Conservation (phyloP, 306 rosid species). For the Inga laurina region DNA sequence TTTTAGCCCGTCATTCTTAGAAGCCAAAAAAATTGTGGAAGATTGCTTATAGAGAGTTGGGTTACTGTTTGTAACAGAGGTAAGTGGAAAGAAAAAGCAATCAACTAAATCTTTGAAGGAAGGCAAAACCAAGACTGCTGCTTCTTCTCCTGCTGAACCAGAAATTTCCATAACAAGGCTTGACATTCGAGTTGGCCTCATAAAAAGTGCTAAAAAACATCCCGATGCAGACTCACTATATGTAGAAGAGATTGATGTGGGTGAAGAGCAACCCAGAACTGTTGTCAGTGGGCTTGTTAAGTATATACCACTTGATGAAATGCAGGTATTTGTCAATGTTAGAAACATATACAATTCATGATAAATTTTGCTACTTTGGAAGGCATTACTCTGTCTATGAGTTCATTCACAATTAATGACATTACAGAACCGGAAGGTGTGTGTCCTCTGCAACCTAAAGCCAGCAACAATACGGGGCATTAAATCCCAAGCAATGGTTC, state of each 20-base stretch:
- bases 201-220: conserved; percentile 77
- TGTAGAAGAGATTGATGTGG: conserved; percentile 93
- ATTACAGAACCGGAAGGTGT: conserved; percentile 85
- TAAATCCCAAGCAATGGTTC: conserved; percentile 98
- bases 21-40: conserved; percentile 10
- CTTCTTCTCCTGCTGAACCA: conserved; percentile 36
- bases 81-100: conserved; percentile 63
- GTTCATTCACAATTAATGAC: conserved; percentile 21
- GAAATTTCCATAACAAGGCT: conserved; percentile 81
- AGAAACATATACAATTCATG: conserved; percentile 13
- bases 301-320: conserved; percentile 81
- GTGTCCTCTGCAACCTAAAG: conserved; percentile 93
- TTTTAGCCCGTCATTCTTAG: background rate
- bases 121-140: conserved; percentile 51
- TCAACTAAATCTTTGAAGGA: conserved; percentile 51
- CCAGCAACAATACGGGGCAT: conserved; percentile 86
- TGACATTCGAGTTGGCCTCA: conserved; percentile 87
- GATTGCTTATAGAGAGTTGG: conserved; percentile 10
- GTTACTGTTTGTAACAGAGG: conserved; percentile 50
- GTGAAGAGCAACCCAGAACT: conserved; percentile 77
- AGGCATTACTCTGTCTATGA: background rate
- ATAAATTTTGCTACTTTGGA: background rate
- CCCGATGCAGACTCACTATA: conserved; percentile 94
- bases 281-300: conserved; percentile 97
- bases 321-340: conserved; percentile 68